Evolutionary conservation across 176 grass and related monocot species (phyloP).

Genomic region (Lolium rigidum): DNA sequence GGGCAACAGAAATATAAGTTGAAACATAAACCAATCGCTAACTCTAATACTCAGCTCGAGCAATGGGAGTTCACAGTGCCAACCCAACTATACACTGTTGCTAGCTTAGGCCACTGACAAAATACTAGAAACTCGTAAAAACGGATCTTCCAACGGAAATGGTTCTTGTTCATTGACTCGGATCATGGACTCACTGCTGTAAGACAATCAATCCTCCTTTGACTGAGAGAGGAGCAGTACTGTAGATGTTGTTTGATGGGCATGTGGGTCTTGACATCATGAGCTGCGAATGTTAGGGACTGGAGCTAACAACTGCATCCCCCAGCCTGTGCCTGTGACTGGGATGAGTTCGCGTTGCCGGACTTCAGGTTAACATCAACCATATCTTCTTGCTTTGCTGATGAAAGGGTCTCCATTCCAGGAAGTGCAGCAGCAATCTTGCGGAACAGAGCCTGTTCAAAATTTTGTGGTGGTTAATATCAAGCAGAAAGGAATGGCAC

Average conservation of each 20-base stretch:
- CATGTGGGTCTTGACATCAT: conserved; percentile 35
- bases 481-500: background rate
- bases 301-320: conserved; percentile 81
- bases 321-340: conserved; percentile 76
- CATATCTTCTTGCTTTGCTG: conserved; percentile 96
- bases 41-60: conserved; percentile 50
- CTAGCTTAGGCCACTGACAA: conserved; percentile 65
- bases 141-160: conserved; percentile 57
- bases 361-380: conserved; percentile 94
- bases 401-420: conserved; percentile 94
- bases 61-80: conserved; percentile 48
- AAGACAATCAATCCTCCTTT: conserved; percentile 43
- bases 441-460: conserved; percentile 81
- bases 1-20: conserved; percentile 48
- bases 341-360: conserved; percentile 72
- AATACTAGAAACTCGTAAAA: conserved; percentile 60
- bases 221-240: conserved; percentile 32
- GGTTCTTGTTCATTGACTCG: conserved; percentile 38
- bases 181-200: conserved; percentile 48
- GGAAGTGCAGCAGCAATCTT: conserved; percentile 97
- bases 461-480: conserved; percentile 28
- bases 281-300: conserved; percentile 33
- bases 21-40: conserved; percentile 51
- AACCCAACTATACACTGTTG: conserved; percentile 75
- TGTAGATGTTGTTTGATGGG: conserved; percentile 26